Conservation (phyloP, 2,329 filamentous ascomycete genomes). For the Ascochyta koolunga region DNA sequence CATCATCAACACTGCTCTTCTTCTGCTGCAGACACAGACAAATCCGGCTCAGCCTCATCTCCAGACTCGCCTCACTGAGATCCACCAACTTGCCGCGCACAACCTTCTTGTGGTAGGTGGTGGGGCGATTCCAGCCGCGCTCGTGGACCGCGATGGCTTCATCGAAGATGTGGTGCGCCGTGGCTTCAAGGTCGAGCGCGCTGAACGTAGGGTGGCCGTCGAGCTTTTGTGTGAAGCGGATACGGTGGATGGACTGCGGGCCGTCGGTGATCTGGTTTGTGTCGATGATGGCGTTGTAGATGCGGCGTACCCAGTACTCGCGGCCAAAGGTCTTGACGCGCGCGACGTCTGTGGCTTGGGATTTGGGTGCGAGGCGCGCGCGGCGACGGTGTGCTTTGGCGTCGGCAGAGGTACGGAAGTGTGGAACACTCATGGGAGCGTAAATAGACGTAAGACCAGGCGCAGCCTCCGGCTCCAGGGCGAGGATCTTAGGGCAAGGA, state of each 20-base stretch:
- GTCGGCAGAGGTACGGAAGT: conserved; percentile 26
- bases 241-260: conserved; percentile 18
- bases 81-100: conserved; percentile 34
- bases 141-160: conserved; percentile 31
- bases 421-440: conserved; percentile 12
- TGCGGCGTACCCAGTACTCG: conserved; percentile 38
- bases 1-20: conserved; percentile 39
- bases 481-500: not conserved
- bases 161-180: conserved; percentile 41
- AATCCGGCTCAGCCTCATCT: conserved; percentile 28
- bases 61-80: conserved; percentile 19
- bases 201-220: conserved; percentile 7
- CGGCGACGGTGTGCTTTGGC: conserved; percentile 28
- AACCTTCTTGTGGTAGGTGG: conserved; percentile 32
- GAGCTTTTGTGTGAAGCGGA: conserved; percentile 22
- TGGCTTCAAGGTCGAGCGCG: conserved; percentile 32
- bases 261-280: conserved; percentile 25
- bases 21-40: conserved; percentile 25
- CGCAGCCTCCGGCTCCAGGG: not conserved
- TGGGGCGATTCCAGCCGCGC: conserved; percentile 27
- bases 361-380: conserved; percentile 18
- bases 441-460: conserved; percentile 16
- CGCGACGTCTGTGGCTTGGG: conserved; percentile 21
- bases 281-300: conserved; percentile 41
- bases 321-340: conserved; percentile 32